Conservation (phyloP, 73 alveolate species). For the Paramecium octaurelia region DNA sequence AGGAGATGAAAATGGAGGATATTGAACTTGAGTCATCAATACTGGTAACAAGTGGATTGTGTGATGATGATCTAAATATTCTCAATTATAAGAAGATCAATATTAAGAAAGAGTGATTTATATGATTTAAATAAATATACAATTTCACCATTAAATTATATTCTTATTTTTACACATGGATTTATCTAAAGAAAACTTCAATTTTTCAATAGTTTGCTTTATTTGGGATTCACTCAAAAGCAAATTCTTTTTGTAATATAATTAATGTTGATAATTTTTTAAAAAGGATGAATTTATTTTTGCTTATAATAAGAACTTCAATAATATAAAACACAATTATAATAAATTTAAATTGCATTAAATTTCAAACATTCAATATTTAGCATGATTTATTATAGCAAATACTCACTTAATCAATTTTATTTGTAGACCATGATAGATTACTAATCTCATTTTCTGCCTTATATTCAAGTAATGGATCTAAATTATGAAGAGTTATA, state of each 20-base stretch:
- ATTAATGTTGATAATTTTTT: too few species aligned
- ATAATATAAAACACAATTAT: background rate
- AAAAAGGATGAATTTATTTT: background rate
- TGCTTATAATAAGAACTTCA: too few species aligned
- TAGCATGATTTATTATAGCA: conserved; percentile 47
- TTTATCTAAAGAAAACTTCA: too few species aligned
- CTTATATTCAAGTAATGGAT: conserved; percentile 63
- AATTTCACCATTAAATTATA: too few species aligned
- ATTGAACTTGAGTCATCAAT: background rate
- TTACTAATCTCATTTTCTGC: conserved; percentile 68
- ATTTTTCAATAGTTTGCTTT: too few species aligned
- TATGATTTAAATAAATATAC: background rate
- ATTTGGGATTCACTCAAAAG: too few species aligned
- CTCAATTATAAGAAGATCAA: background rate
- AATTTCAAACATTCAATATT: conserved; percentile 56
- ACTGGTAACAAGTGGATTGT: background rate
- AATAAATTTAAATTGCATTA: background rate
- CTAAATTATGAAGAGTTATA: background rate
- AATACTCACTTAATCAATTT: conserved; percentile 49
- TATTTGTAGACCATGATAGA: conserved; percentile 60
- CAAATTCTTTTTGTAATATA: too few species aligned
- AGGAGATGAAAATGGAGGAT: background rate
- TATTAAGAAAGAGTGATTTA: background rate
- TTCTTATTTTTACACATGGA: too few species aligned
- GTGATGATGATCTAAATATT: background rate